Conservation (phyloP, 805 yeast species). For the Cyberlindnera misumaiensis region DNA sequence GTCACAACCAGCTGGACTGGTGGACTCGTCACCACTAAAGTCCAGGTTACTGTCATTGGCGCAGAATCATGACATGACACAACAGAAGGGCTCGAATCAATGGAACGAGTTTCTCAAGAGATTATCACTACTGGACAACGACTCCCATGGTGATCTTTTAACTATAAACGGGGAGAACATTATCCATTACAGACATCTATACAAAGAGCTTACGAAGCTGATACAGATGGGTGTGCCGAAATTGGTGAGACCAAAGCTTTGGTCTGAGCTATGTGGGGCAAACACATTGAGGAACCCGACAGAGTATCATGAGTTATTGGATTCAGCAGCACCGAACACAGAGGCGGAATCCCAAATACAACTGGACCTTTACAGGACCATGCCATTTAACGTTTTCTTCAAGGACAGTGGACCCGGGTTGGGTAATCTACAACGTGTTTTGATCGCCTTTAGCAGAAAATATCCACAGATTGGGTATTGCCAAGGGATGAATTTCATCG, state of each 20-base stretch:
- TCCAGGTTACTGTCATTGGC: conserved; percentile 24
- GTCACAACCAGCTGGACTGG: not conserved
- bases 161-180: conserved; percentile 35
- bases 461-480: conserved; percentile 47
- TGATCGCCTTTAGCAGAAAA: conserved; percentile 42
- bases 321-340: conserved; percentile 16
- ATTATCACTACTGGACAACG: conserved; percentile 21
- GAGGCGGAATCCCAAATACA: conserved; percentile 42
- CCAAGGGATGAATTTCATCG: conserved; percentile 58
- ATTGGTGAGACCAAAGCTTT: conserved; percentile 38
- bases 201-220: conserved; percentile 28
- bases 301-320: conserved; percentile 32
- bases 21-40: not conserved
- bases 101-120: conserved; percentile 42
- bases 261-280: conserved; percentile 53
- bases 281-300: conserved; percentile 38
- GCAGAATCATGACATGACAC: conserved; percentile 37
- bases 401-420: conserved; percentile 50
- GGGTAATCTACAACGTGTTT: conserved; percentile 36
- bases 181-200: conserved; percentile 16
- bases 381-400: conserved; percentile 49
- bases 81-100: conserved; percentile 29
- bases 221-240: conserved; percentile 43
- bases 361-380: conserved; percentile 47
- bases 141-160: conserved; percentile 27